Conservation (phyloP, 2,329 filamentous ascomycete genomes). For the Ophiostoma sp. region DNA sequence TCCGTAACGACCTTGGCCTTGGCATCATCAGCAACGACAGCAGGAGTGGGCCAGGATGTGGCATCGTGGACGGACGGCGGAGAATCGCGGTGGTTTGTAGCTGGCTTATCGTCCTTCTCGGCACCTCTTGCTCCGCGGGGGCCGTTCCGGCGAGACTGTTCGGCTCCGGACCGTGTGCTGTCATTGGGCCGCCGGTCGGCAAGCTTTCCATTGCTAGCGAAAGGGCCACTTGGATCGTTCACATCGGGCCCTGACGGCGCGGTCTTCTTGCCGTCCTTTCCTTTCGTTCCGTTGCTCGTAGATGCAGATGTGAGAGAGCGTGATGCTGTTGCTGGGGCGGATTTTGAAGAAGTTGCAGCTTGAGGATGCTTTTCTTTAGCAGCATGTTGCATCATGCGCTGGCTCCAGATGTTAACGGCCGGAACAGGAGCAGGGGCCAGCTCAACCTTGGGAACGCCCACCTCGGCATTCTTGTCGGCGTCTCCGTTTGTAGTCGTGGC, state of each 20-base stretch:
- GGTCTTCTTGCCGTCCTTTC: constrained; percentile 26
- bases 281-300: constrained; percentile 17
- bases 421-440: constrained; percentile 79
- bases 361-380: constrained; percentile 43
- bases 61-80: constrained; percentile 69
- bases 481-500: constrained; percentile 37
- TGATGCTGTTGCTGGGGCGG: constrained; percentile 8
- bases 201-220: constrained; percentile 32
- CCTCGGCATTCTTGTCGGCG: constrained; percentile 34
- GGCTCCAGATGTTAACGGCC: constrained; percentile 79
- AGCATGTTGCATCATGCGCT: constrained; percentile 62
- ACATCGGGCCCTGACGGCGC: constrained; percentile 16
- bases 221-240: constrained; percentile 36
- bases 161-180: constrained; percentile 33
- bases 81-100: constrained; percentile 29
- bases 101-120: constrained; percentile 40
- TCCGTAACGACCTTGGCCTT: constrained; percentile 55
- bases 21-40: constrained; percentile 61
- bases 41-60: constrained; percentile 83
- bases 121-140: constrained; percentile 42
- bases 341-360: not conserved
- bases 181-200: constrained; percentile 40
- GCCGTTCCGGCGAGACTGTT: constrained; percentile 39
- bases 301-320: constrained; percentile 23
- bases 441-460: constrained; percentile 54